Evolutionary conservation across 352 stramenopile species (phyloP).

Genomic region (Globisporangium parvum): DNA sequence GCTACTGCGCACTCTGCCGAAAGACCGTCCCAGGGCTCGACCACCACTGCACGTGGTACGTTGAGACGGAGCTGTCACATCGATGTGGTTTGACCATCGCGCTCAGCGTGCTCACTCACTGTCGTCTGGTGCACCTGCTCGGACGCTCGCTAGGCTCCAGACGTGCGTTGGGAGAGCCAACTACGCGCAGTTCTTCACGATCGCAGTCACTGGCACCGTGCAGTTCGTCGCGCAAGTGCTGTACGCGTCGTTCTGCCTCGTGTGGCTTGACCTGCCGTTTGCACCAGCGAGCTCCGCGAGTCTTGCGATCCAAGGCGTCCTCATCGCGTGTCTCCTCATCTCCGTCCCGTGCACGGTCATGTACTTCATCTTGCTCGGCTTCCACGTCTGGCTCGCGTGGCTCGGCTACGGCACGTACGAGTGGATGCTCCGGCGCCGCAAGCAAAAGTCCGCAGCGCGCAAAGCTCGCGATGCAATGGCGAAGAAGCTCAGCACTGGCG

Average conservation of each 20-base stretch:
- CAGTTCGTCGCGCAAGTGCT: constrained; percentile 65
- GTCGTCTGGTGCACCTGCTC: background rate
- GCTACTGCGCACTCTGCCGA: constrained; percentile 74
- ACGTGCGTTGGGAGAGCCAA: constrained; percentile 80
- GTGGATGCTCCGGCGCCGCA: constrained; percentile 80
- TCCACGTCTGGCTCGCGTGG: constrained; percentile 74
- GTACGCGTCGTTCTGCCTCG: constrained; percentile 40
- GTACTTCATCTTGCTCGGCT: constrained; percentile 80
- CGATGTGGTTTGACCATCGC: no score
- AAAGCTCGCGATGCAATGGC: constrained; percentile 17
- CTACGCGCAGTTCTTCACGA: constrained; percentile 85
- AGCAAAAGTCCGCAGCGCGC: constrained; percentile 50
- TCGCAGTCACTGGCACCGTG: constrained; percentile 49
- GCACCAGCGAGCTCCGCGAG: constrained; percentile 14
- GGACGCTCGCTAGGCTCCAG: constrained; percentile 41
- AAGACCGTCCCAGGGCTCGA: constrained; percentile 77
- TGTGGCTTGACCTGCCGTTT: constrained; percentile 53
- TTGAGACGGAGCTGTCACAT: background rate
- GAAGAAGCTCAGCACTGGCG: constrained; percentile 14
- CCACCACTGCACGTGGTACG: constrained; percentile 82
- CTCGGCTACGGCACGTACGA: constrained; percentile 85
- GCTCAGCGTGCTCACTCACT: background rate
- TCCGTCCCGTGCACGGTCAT: constrained; percentile 80
- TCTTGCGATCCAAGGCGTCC: constrained; percentile 34
- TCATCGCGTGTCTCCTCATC: constrained; percentile 47